A percentile compares a stretch with the other conserved stretches of the same genome.
Conservation (phyloP, 768 basidiomycete genomes). For the Rhodotorula toruloides region DNA sequence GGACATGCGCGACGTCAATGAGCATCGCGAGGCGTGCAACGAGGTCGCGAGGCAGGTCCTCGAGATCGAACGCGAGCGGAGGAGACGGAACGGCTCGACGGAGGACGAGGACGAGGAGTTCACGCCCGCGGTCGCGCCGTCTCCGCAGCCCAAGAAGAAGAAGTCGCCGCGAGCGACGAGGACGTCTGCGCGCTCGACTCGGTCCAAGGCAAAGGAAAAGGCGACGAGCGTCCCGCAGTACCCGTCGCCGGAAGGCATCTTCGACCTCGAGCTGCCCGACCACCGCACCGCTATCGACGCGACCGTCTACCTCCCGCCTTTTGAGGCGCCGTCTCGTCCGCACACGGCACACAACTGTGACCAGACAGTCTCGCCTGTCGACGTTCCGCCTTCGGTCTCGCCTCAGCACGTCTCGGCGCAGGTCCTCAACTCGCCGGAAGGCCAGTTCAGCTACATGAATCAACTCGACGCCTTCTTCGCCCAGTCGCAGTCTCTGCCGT, state of each 20-base stretch:
- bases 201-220: background rate
- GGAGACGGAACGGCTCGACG: background rate
- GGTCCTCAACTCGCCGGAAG: background rate
- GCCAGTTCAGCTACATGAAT: constrained; percentile 21
- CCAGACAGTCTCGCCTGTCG: background rate
- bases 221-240: background rate
- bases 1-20: constrained; percentile 4
- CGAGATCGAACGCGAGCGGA: background rate
- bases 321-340: background rate
- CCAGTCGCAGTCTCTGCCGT: background rate
- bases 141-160: background rate
- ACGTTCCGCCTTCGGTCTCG: constrained; percentile 2
- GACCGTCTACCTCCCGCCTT: no score
- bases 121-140: background rate
- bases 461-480: constrained; percentile 9
- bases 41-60: constrained; percentile 29
- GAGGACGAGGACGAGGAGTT: background rate
- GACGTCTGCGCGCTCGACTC: background rate
- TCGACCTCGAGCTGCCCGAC: background rate
- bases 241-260: background rate
- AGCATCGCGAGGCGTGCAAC: constrained; percentile 18
- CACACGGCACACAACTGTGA: background rate
- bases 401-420: background rate
- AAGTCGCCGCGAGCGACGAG: no score
- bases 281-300: background rate